Base-by-base conservation (phyloP, 2,329 filamentous ascomycete species). In the Ascochyta lentis region DNA sequence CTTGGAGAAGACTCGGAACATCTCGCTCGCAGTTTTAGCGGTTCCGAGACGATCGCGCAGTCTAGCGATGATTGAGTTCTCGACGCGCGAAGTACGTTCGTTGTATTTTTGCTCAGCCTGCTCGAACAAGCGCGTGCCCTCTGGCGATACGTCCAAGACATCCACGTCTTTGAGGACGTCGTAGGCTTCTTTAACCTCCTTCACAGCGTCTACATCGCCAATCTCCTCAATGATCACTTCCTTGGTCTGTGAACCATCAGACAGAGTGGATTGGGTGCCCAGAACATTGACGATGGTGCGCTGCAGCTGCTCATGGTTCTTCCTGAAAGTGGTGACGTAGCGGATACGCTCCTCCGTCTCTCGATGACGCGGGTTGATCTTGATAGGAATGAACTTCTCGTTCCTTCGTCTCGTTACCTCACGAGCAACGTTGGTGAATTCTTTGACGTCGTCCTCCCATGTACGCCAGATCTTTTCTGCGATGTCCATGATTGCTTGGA, bases 1-100 rank as follows among this genome's bases (percentile, higher is more conserved):
- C 74, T 98, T 98, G 49, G 95, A 98, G 76, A 99, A 99, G 59
- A 99, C 95, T 50, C 96, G 90, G 76, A 99, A 99, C 95, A 99
- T 99, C 78, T 99, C 96, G 72, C 96, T 98, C 37, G 95, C 95
- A 59, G 92, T 96, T 82, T 96, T 97, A 12, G 95, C 94, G 6
- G 92, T 96, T 13, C 93, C 95, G 52, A 99, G 84, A 55, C 95
- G 90, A 77, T 99, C 95, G 69, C 95, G 86, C 29, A 99, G 83
- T 49, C 92, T 86, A 31, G 95, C 92, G 74, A 99, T 99, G 76
- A 99, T 99, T 3, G 95, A 97, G 77, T 99, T 99, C 75, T 99
- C 95, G 4, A 99, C 95, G 57, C 95, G 87, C 16, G 95, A 94
- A 9, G 96, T 99, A 35, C 96, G 89, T 75, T 99, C 96, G 65